Evolutionary conservation across 768 basidiomycete genomes (phyloP), one percentile per base, ranked within the genome.

Genomic region (Rhizopogon salebrosus): DNA sequence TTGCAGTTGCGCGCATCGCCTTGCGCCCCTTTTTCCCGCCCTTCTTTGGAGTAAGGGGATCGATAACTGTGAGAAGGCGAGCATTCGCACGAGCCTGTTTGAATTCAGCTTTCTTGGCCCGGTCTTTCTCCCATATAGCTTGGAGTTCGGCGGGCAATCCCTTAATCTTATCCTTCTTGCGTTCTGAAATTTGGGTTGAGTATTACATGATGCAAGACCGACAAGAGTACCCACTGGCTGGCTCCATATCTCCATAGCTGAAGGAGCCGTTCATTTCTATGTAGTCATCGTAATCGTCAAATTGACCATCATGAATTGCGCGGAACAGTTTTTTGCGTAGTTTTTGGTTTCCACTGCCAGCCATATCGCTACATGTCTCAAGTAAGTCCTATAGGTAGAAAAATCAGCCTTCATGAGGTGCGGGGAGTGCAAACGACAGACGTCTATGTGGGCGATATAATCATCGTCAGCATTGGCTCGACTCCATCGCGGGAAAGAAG

Each of bases 51-150:
- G 75, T 58, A n/a, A 84, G 66, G 0, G 86, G 85, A 60, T 93
- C 88, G 2, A 83, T 74, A 11, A 82, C 82, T 0, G 71, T 71
- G 16, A 78, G 72, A 2, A 85, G 70, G 10, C 80, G 80, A 14
- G 77, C 82, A 3, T 78, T 67, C 1, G 73, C 77, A 0, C 92
- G 84, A 14, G 77, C 73, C 2, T 72, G 77, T 64, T 92, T 95
- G 62, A 73, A 66, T 52, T 84, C 83, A 0, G 91, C 91, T 64
- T 97, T 98, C 72, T 84, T 87, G 48, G 74, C 70, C 2, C 92
- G 89, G 63, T 98, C 95, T 42, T 79, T 78, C 41, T 82, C 80
- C 92, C 92, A 97, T 54, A 83, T 84, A 0, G 70, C 78, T 49
- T 73, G 76, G 7, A 97, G 75, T 6, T 83, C 77, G 1, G 71